Base-by-base conservation (phyloP, 2,329 filamentous ascomycete species). In the Alternaria triticina region DNA sequence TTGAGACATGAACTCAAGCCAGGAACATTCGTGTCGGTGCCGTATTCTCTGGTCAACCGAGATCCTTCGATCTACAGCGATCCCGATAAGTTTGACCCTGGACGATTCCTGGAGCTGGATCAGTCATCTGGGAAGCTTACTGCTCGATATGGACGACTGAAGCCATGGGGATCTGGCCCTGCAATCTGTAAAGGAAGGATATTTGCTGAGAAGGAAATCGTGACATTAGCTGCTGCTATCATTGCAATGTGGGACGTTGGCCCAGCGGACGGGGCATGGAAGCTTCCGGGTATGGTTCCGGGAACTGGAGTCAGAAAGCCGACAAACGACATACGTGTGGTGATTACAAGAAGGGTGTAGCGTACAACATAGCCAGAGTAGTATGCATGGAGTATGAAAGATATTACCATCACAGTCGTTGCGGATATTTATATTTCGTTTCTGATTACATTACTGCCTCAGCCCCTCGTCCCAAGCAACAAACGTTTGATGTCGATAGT, bases 201-300 rank as follows among this genome's bases (percentile, higher is more conserved):
- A 81, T 40, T 40, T 40, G 36, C 36, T 40, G 36, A 40, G 36
- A 40, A 40, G 36, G 36, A 40, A 1, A 40, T 83, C 17, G 67
- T 89, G 46, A 75, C 83, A 23, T 83, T 87, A 47, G 81, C 83
- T 2, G 86, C 86, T 15, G 82, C 83, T 1, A 82, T 89, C 22
- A 70, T 89, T 20, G 79, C 82, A 6, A 81, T 87, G 69, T 89
- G 87, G 86, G 84, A 89, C 46, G 83, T 89, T 61, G 78, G 85
- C 59, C 81, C 85, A 0, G 80, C 60, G 11, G 30, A 33, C 8
- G 60, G 56, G 13, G 27, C 22, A 33, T 66, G 64, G 64, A 50
- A 58, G 28, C 47, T 66, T 25, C 64, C 64, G 15, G 52, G 28
- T 7, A 60, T 54, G 60, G n/a, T 28, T 44, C 64, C 64, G 0